These are phyloP conservation scores for Lactarius akahatsu DNA, from an alignment of 768 basidiomycete species.

Conservation along the genomic window DNA sequence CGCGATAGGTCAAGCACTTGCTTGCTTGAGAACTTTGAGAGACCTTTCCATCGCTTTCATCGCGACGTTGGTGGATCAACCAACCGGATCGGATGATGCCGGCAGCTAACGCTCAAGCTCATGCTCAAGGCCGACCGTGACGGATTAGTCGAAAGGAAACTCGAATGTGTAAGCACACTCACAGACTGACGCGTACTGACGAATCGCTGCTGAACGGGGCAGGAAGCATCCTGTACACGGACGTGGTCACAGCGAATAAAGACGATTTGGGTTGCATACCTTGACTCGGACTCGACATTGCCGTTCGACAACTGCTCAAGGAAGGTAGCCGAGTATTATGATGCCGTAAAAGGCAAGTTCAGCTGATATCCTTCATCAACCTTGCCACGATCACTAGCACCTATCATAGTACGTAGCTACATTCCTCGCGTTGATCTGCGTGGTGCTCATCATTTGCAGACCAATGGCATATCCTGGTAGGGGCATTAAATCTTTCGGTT, in stretches of 20 bases:
- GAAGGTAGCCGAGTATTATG: too few relatives aligned
- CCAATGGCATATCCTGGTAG: constrained; percentile 17
- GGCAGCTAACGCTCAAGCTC: neutral
- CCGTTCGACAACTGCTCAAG: neutral
- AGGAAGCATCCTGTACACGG: neutral
- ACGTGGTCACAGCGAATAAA: neutral
- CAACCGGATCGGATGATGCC: neutral
- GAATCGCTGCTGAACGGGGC: too few relatives aligned
- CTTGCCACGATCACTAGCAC: neutral
- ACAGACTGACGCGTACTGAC: too few relatives aligned
- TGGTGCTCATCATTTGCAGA: neutral
- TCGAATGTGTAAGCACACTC: too few relatives aligned
- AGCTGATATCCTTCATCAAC: too few relatives aligned
- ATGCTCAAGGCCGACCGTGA: neutral
- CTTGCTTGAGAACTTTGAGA: neutral
- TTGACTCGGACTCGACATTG: neutral
- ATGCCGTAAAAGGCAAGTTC: neutral
- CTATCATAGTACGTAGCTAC: neutral
- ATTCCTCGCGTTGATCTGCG: neutral
- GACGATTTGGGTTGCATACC: neutral
- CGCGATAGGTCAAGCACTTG: neutral
- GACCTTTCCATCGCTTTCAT: neutral
- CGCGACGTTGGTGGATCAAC: neutral
- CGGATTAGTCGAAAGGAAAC: neutral
- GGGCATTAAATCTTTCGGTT: neutral